Percentiles rank a stretch among this genome's conserved stretches.
Evolutionary conservation across 192 early-diverging fungal species (phyloP).

Genomic region (Podila horticola): DNA sequence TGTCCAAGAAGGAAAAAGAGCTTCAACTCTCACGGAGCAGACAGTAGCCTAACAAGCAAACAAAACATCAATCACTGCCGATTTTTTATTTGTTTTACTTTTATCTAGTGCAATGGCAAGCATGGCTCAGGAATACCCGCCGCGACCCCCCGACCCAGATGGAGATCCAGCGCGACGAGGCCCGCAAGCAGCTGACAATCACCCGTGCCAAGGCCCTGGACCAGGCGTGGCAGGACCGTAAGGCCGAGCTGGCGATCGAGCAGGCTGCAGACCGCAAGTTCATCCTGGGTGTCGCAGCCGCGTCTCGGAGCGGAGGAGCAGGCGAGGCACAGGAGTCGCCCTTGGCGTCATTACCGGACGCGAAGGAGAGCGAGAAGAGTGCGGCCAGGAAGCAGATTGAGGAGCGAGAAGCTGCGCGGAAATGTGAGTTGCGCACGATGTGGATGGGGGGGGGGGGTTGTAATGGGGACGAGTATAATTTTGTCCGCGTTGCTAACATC

Average conservation of each 20-base stretch:
- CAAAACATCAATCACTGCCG: too few species aligned
- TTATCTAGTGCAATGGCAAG: slow-evolving; percentile 38
- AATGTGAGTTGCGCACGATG: slow-evolving; percentile 15
- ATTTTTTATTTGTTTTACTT: too few species aligned
- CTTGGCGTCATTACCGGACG: background rate
- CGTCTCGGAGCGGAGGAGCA: background rate
- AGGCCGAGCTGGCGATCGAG: slow-evolving; percentile 39
- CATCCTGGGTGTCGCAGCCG: slow-evolving; percentile 14
- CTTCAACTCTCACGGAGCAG: background rate
- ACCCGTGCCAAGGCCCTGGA: slow-evolving; percentile 36
- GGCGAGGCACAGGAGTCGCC: background rate
- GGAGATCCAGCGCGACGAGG: slow-evolving; percentile 46
- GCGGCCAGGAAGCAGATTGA: slow-evolving; percentile 46
- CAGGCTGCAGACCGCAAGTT: slow-evolving; percentile 29
- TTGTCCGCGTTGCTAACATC: background rate
- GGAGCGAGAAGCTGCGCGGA: slow-evolving; percentile 44
- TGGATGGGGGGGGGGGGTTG: background rate
- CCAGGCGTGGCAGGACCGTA: slow-evolving; percentile 50
- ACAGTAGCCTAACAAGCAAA: background rate
- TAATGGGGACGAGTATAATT: too few species aligned
- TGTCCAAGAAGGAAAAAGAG: background rate
- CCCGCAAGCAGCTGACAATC: slow-evolving; percentile 37
- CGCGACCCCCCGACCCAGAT: slow-evolving; percentile 21
- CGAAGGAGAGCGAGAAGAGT: slow-evolving; percentile 23
- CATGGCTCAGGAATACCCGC: slow-evolving; percentile 51